Conservation (phyloP, 2,329 filamentous ascomycete species). For the Fusarium nisikadoi region DNA sequence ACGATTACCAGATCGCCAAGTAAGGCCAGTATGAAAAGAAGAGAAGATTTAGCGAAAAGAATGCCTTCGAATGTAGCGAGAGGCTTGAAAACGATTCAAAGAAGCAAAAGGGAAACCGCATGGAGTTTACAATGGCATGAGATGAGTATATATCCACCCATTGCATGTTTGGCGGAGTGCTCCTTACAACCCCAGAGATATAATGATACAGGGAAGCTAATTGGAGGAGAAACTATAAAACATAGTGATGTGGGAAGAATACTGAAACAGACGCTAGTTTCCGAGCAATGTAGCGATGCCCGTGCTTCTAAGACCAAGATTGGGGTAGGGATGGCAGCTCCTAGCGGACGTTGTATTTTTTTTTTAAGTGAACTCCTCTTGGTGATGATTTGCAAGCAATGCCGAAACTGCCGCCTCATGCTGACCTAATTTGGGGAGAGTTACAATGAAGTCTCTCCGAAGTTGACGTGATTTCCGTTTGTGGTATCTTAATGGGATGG, state of each 20-base stretch:
- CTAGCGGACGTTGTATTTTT: neutral
- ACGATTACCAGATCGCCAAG: slow-evolving; percentile 25
- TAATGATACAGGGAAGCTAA: slow-evolving; percentile 10
- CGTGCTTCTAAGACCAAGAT: neutral
- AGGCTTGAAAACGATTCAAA: neutral
- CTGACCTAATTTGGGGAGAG: neutral
- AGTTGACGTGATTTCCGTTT: slow-evolving; percentile 23
- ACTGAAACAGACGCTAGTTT: slow-evolving; percentile 34
- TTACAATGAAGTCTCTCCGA: neutral
- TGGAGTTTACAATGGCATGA: neutral
- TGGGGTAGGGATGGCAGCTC: neutral
- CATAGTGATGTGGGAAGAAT: slow-evolving; percentile 17
- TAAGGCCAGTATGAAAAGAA: neutral
- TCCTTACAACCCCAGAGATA: slow-evolving; percentile 26
- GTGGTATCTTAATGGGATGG: slow-evolving; percentile 13
- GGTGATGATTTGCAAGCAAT: neutral
- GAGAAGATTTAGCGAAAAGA: neutral
- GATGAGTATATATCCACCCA: slow-evolving; percentile 21
- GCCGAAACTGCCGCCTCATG: slow-evolving; percentile 6
- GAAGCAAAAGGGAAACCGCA: neutral
- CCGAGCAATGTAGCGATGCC: neutral
- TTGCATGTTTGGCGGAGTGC: neutral
- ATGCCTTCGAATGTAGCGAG: neutral
- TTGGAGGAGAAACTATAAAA: slow-evolving; percentile 42
- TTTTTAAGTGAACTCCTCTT: neutral